phyloP scores from a whole-genome alignment of 768 basidiomycete species.

The Rhodotorula toruloides region DNA sequence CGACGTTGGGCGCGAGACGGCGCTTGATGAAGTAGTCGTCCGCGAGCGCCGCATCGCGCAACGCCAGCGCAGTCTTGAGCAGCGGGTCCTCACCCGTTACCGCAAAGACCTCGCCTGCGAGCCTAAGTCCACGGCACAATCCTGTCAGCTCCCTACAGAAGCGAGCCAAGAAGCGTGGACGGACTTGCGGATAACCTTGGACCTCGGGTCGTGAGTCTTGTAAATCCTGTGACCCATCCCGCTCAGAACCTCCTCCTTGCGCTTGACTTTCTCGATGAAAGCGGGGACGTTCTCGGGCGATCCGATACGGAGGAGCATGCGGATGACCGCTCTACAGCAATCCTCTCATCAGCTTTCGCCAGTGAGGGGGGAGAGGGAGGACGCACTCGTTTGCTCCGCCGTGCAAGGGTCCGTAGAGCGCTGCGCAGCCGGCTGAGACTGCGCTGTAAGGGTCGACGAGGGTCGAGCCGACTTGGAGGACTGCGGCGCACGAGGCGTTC shows the following conservation, averaged over 20 bases:
- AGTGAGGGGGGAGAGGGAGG: slow-evolving; percentile 43
- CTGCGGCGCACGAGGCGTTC: slow-evolving; percentile 66
- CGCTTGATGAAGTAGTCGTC: slow-evolving; percentile 83
- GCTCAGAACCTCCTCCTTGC: slow-evolving; percentile 77
- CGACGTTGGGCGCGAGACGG: slow-evolving; percentile 80
- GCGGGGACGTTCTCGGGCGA: slow-evolving; percentile 53
- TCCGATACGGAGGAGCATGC: slow-evolving; percentile 85
- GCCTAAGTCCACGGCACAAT: not conserved
- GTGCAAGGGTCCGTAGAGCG: slow-evolving; percentile 56
- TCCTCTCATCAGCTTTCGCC: not conserved
- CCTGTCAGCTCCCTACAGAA: not conserved
- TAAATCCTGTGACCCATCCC: slow-evolving; percentile 87
- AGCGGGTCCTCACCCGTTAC: slow-evolving; percentile 81
- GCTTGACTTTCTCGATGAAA: slow-evolving; percentile 81
- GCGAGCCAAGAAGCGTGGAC: slow-evolving; percentile 47
- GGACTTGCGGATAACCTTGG: slow-evolving; percentile 81
- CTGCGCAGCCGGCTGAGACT: slow-evolving; percentile 79
- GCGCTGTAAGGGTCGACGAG: slow-evolving; percentile 87
- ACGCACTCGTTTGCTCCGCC: slow-evolving; percentile 73
- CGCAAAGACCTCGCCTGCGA: slow-evolving; percentile 36
- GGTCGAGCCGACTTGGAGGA: slow-evolving; percentile 80
- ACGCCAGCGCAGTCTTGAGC: slow-evolving; percentile 78
- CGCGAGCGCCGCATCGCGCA: slow-evolving; percentile 81
- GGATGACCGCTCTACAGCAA: slow-evolving; percentile 59
- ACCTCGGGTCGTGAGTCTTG: slow-evolving; percentile 78